These are phyloP conservation scores for Hemisphaericaspora subhashii DNA, from an alignment of 1,139 yeast genomes.

Conservation along the genomic window DNA sequence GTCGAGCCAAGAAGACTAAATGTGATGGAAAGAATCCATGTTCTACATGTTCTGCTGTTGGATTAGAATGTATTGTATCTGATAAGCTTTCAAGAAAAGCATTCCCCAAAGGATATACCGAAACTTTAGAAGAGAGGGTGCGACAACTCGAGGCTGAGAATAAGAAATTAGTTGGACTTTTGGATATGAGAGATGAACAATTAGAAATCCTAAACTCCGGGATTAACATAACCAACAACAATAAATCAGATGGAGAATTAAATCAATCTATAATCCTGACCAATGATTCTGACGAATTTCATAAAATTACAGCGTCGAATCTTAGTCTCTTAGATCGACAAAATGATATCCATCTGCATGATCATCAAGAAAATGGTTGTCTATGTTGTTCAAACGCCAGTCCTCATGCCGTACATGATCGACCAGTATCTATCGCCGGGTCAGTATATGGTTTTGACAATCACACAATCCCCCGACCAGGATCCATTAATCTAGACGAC, in stretches of 20 bases:
- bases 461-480: slow-evolving; percentile 31
- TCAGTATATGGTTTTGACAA: slow-evolving; percentile 41
- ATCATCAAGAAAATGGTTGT: slow-evolving; percentile 39
- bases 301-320: slow-evolving; percentile 19
- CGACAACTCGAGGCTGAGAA: slow-evolving; percentile 48
- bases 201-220: slow-evolving; percentile 29
- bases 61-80: slow-evolving; percentile 46
- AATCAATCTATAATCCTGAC: background rate
- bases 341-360: slow-evolving; percentile 18
- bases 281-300: slow-evolving; percentile 5
- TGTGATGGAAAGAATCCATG: slow-evolving; percentile 69
- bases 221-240: slow-evolving; percentile 1
- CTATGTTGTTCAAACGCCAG: slow-evolving; percentile 58
- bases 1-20: slow-evolving; percentile 75
- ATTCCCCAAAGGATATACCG: slow-evolving; percentile 52
- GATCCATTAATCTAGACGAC: slow-evolving; percentile 48
- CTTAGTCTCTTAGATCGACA: slow-evolving; percentile 17
- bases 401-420: slow-evolving; percentile 56
- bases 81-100: slow-evolving; percentile 47
- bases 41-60: slow-evolving; percentile 43
- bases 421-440: slow-evolving; percentile 66
- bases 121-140: slow-evolving; percentile 46
- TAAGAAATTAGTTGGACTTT: slow-evolving; percentile 44
- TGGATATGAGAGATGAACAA: slow-evolving; percentile 65
- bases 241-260: background rate